Percentiles rank a stretch among this genome's conserved stretches.
Conservation (phyloP, 345 rosid genomes). For the Boechera stricta region DNA sequence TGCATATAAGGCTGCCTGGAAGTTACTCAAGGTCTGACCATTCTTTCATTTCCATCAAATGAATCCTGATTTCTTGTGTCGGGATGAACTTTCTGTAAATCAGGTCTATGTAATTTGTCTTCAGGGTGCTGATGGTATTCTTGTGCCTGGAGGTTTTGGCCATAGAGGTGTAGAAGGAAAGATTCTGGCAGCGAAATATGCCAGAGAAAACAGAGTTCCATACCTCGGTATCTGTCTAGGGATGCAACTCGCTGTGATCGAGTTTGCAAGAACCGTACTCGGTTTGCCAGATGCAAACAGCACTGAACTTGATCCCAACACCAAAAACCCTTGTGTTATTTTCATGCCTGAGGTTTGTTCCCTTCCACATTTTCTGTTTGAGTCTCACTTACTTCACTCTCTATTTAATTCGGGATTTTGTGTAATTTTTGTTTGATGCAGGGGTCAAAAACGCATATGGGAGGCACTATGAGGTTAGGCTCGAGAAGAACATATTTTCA, state of each 20-base stretch:
- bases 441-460: slow-evolving; percentile 51
- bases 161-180: slow-evolving; percentile 95
- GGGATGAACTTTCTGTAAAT: slow-evolving; percentile 8
- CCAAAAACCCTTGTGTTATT: slow-evolving; percentile 79
- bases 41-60: slow-evolving; percentile 9
- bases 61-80: neutral
- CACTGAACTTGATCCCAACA: slow-evolving; percentile 82
- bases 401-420: neutral
- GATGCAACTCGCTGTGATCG: slow-evolving; percentile 97
- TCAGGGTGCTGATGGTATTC: slow-evolving; percentile 92
- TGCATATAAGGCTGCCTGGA: slow-evolving; percentile 77
- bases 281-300: slow-evolving; percentile 85
- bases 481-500: slow-evolving; percentile 49
- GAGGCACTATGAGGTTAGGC: slow-evolving; percentile 53
- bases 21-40: slow-evolving; percentile 69
- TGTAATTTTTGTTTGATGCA: slow-evolving; percentile 28
- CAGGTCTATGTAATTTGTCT: slow-evolving; percentile 1
- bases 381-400: slow-evolving; percentile 17
- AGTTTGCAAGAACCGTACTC: slow-evolving; percentile 79
- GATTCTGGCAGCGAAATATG: slow-evolving; percentile 85
- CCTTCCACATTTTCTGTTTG: slow-evolving; percentile 7
- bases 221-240: slow-evolving; percentile 96
- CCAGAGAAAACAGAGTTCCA: slow-evolving; percentile 86
- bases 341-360: slow-evolving; percentile 95
- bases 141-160: slow-evolving; percentile 99